A percentile compares a stretch with the other conserved stretches of the same genome.
Evolutionary conservation across 352 stramenopile species (phyloP).

Genomic region (Phytopythium ostracodes): DNA sequence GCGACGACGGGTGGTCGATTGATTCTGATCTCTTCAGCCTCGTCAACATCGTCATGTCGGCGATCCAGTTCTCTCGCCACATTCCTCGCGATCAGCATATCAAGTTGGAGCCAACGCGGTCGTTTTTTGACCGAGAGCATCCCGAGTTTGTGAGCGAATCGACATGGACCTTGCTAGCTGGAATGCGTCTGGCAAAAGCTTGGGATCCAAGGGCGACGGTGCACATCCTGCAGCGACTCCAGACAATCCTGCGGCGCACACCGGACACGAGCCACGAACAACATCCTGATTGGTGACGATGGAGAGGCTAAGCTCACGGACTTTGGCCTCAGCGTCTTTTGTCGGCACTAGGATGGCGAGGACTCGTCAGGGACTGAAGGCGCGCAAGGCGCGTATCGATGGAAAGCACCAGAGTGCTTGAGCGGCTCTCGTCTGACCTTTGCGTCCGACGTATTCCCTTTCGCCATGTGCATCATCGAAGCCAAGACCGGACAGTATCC

Average conservation of each 20-base stretch:
- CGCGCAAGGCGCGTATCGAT: slow-evolving; percentile 17
- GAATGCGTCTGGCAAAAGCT: neutral
- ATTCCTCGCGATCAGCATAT: slow-evolving; percentile 1
- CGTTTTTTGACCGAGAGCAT: neutral
- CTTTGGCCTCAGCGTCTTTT: slow-evolving; percentile 23
- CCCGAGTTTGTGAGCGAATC: neutral
- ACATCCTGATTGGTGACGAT: slow-evolving; percentile 25
- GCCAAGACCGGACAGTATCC: neutral
- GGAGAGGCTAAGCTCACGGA: slow-evolving; percentile 25
- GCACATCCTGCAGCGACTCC: neutral
- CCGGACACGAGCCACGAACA: slow-evolving; percentile 10
- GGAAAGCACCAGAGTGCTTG: slow-evolving; percentile 25
- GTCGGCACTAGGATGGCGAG: neutral
- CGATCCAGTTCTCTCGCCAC: slow-evolving; percentile 1
- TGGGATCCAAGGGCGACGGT: neutral
- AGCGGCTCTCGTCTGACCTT: neutral
- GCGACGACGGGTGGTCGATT: too few species aligned
- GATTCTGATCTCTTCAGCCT: neutral
- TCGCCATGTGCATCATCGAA: slow-evolving; percentile 10
- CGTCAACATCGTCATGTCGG: neutral
- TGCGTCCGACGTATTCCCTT: slow-evolving; percentile 3
- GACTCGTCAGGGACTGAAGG: neutral
- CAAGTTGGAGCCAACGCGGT: neutral
- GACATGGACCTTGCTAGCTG: neutral
- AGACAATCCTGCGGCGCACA: neutral